These are phyloP conservation scores for Kockovaella imperatae DNA, from an alignment of 768 basidiomycete genomes.

Conservation along the genomic window DNA sequence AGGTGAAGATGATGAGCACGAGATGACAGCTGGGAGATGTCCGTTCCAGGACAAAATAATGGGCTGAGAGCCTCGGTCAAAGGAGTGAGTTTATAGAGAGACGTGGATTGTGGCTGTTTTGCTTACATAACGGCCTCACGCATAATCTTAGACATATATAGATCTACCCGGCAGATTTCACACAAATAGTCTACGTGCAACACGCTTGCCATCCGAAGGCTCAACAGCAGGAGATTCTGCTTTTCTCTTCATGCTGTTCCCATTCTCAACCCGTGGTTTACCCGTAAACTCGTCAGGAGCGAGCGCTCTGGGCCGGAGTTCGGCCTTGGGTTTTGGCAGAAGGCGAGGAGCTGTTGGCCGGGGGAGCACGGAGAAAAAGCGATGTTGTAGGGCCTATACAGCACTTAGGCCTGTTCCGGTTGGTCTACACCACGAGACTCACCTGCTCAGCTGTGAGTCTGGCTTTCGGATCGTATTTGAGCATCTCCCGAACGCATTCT, in stretches of 20 bases:
- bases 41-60: too few relatives aligned
- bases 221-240: constrained; percentile 23
- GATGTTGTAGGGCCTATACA: constrained; percentile 67
- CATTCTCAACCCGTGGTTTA: constrained; percentile 21
- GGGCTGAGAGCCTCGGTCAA: too few relatives aligned
- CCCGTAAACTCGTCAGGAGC: constrained; percentile 45
- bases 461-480: constrained; percentile 76
- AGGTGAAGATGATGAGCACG: too few relatives aligned
- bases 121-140: too few relatives aligned
- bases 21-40: too few relatives aligned
- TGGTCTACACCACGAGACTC: constrained; percentile 26
- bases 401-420: neutral
- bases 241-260: constrained; percentile 28
- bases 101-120: too few relatives aligned
- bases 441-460: constrained; percentile 76
- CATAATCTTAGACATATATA: too few relatives aligned
- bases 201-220: constrained; percentile 7
- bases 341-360: constrained; percentile 81
- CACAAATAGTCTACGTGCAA: constrained; percentile 32
- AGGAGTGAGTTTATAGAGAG: too few relatives aligned
- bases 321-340: constrained; percentile 60
- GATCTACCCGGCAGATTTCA: too few relatives aligned
- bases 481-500: constrained; percentile 68
- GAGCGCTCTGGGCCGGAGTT: constrained; percentile 51
- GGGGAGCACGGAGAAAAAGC: constrained; percentile 79